A percentile compares a stretch with the other conserved stretches of the same genome.
Conservation (phyloP, 345 rosid genomes). For the Eucalyptus marginata region DNA sequence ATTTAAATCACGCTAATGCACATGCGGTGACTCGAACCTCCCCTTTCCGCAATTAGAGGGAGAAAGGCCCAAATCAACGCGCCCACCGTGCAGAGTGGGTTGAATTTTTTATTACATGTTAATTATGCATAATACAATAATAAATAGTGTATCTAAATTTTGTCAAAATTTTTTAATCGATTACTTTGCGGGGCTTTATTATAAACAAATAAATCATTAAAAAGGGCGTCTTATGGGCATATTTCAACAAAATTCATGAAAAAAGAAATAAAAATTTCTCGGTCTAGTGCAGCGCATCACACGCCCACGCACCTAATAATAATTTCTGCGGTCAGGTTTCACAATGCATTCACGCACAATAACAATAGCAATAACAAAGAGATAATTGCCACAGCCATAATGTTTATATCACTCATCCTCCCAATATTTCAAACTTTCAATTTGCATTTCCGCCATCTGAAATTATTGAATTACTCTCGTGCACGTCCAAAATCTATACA, state of each 20-base stretch:
- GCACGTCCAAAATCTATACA: not conserved
- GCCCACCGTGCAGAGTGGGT: no score
- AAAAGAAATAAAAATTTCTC: not conserved
- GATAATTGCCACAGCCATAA: not conserved
- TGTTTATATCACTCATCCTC: not conserved
- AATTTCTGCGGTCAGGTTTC: no score
- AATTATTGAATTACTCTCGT: not conserved
- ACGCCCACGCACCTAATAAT: not conserved
- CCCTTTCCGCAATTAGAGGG: no score
- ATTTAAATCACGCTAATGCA: no score
- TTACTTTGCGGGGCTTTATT: not conserved
- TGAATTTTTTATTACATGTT: no score
- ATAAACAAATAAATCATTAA: not conserved
- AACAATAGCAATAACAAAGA: not conserved
- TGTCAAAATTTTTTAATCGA: not conserved
- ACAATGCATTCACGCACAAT: not conserved
- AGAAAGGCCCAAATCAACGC: no score
- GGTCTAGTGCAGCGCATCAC: not conserved
- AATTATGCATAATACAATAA: not conserved
- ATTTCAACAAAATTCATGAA: not conserved
- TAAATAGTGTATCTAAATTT: not conserved
- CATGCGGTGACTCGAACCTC: no score
- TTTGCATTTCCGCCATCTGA: not conserved
- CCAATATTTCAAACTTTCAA: not conserved
- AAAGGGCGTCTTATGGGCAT: not conserved